These are phyloP conservation scores for Talaromyces adpressus DNA, from an alignment of 495 filamentous ascomycete species.

Conservation along the genomic window DNA sequence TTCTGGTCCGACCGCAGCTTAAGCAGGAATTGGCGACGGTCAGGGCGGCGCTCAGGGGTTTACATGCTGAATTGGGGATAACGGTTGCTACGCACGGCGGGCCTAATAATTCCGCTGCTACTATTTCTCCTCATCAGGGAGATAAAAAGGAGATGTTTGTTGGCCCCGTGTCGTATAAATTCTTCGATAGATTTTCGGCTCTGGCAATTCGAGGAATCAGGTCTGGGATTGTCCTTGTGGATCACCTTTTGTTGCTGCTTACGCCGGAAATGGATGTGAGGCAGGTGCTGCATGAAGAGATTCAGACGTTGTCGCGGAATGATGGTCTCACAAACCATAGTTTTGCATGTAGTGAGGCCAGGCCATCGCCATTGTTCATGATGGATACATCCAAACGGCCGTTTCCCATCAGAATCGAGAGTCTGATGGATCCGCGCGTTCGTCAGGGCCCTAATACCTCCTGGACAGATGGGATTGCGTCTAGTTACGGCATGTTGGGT, in stretches of 20 bases:
- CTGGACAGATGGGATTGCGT: slow-evolving; percentile 24
- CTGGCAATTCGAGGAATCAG: slow-evolving; percentile 19
- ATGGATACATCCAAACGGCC: slow-evolving; percentile 13
- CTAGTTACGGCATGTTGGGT: slow-evolving; percentile 23
- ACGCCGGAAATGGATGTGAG: slow-evolving; percentile 11
- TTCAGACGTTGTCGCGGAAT: background rate
- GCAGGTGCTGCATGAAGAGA: background rate
- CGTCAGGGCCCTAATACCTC: slow-evolving; percentile 17
- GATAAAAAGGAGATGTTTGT: slow-evolving; percentile 13
- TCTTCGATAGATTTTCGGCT: slow-evolving; percentile 22
- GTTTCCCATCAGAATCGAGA: slow-evolving; percentile 14
- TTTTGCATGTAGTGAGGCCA: background rate
- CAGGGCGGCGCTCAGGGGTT: slow-evolving; percentile 18
- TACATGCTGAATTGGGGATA: slow-evolving; percentile 23
- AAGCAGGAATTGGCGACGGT: slow-evolving; percentile 14
- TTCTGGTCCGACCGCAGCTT: slow-evolving; percentile 10
- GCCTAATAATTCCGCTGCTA: background rate
- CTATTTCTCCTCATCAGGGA: background rate
- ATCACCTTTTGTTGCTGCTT: slow-evolving; percentile 20
- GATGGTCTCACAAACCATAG: background rate
- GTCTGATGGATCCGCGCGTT: slow-evolving; percentile 16
- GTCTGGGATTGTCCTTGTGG: slow-evolving; percentile 17
- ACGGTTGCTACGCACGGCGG: slow-evolving; percentile 15
- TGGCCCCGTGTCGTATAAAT: slow-evolving; percentile 19
- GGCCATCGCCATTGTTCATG: background rate